phyloP scores from a whole-genome alignment of 2,329 filamentous ascomycete species.

The Botrytis medusae region DNA sequence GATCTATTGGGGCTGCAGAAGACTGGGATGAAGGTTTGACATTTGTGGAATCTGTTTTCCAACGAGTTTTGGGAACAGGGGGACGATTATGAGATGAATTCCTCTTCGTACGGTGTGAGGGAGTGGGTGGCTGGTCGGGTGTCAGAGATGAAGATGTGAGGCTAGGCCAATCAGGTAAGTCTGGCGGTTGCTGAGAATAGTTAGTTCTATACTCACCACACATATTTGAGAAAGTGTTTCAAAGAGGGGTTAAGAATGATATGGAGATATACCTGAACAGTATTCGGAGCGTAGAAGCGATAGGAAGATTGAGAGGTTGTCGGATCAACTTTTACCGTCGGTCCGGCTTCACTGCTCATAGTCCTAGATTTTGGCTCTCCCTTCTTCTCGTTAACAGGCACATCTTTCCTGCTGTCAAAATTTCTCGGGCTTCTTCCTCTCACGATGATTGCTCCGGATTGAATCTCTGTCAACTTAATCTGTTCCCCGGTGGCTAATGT shows the following conservation, averaged over 20 bases:
- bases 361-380: slow-evolving; percentile 35
- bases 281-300: slow-evolving; percentile 36
- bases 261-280: slow-evolving; percentile 32
- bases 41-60: slow-evolving; percentile 35
- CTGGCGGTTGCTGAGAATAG: slow-evolving; percentile 31
- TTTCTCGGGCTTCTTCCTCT: slow-evolving; percentile 89
- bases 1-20: slow-evolving; percentile 35
- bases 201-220: background rate
- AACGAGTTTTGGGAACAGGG: slow-evolving; percentile 37
- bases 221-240: background rate
- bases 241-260: background rate
- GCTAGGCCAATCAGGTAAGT: slow-evolving; percentile 36
- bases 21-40: slow-evolving; percentile 22
- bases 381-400: slow-evolving; percentile 56
- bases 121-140: slow-evolving; percentile 23
- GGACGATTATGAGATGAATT: slow-evolving; percentile 30
- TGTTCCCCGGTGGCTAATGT: slow-evolving; percentile 67
- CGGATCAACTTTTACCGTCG: slow-evolving; percentile 36
- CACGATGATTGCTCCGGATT: slow-evolving; percentile 92
- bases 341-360: slow-evolving; percentile 28
- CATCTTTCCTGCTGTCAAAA: slow-evolving; percentile 87
- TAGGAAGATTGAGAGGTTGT: slow-evolving; percentile 30
- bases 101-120: slow-evolving; percentile 31
- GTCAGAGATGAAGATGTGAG: slow-evolving; percentile 19
- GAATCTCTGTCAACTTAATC: slow-evolving; percentile 76